phyloP scores from a whole-genome alignment of 2,329 filamentous ascomycete species.

The Grosmannia serpens region DNA sequence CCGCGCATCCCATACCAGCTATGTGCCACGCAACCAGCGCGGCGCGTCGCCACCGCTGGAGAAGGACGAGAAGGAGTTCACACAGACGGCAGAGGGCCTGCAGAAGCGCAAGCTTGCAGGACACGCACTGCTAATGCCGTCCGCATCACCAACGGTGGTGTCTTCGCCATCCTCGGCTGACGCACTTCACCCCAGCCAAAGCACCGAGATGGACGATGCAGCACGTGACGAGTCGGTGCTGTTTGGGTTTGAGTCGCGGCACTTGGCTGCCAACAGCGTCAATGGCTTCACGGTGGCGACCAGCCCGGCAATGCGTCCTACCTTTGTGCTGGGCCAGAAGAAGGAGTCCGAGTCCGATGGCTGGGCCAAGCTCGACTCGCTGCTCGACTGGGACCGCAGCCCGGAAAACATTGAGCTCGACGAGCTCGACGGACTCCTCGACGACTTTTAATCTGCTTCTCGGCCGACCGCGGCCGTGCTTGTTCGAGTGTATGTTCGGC shows the following conservation, averaged over 20 bases:
- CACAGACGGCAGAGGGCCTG: conserved; percentile 81
- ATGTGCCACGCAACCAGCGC: conserved; percentile 35
- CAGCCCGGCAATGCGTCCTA: conserved; percentile 44
- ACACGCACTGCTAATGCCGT: conserved; percentile 21
- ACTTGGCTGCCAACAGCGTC: conserved; percentile 9
- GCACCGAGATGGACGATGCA: conserved; percentile 27
- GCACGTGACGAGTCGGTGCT: conserved; percentile 40
- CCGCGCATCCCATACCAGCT: conserved; percentile 23
- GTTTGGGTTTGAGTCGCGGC: conserved; percentile 31
- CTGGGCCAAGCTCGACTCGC: conserved; percentile 32
- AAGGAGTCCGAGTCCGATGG: conserved; percentile 28
- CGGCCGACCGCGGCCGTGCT: not conserved
- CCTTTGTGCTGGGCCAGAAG: conserved; percentile 29
- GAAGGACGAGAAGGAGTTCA: conserved; percentile 93
- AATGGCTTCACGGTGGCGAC: conserved; percentile 34
- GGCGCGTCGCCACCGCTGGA: conserved; percentile 83
- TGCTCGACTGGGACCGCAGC: conserved; percentile 52
- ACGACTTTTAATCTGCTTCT: conserved; percentile 45
- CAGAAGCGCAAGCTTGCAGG: conserved; percentile 51
- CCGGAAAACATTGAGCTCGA: conserved; percentile 87
- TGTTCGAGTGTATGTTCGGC: not conserved
- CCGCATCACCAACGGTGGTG: conserved; percentile 12
- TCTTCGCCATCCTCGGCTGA: conserved; percentile 15
- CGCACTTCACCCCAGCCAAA: conserved; percentile 14
- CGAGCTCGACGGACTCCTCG: conserved; percentile 80